Evolutionary conservation across 2,329 filamentous ascomycete species (phyloP).

Genomic region (Paramyrothecium sp.): DNA sequence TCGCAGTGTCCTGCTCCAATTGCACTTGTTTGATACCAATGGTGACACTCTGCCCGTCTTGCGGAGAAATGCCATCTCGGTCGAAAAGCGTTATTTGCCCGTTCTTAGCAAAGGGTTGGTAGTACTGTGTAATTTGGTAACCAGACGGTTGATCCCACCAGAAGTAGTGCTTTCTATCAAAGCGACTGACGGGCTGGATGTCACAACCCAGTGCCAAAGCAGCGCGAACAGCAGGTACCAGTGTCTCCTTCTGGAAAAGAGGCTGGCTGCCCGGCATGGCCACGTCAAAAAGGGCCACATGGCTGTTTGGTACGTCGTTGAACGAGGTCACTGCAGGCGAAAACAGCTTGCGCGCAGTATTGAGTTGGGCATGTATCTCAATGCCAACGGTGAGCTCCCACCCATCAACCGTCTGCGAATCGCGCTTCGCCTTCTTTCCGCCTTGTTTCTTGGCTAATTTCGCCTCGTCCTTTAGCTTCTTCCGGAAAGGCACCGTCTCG

Average conservation of each 20-base stretch:
- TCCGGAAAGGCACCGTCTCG: constrained; percentile 56
- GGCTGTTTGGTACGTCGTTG: constrained; percentile 74
- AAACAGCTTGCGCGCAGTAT: constrained; percentile 86
- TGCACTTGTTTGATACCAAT: constrained; percentile 92
- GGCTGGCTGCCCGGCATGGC: constrained; percentile 90
- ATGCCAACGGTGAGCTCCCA: constrained; percentile 97
- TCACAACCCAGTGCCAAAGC: constrained; percentile 81
- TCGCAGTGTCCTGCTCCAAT: constrained; percentile 97
- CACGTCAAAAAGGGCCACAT: constrained; percentile 84
- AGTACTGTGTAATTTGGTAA: constrained; percentile 98
- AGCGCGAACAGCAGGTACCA: constrained; percentile 87
- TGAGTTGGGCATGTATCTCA: constrained; percentile 95
- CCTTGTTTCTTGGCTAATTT: constrained; percentile 69
- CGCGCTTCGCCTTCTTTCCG: constrained; percentile 43
- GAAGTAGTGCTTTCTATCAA: constrained; percentile 98
- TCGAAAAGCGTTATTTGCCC: constrained; percentile 69
- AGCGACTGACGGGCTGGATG: constrained; percentile 74
- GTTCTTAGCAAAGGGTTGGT: constrained; percentile 67
- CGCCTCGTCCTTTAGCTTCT: constrained; percentile 68
- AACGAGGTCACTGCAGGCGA: constrained; percentile 67
- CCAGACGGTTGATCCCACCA: constrained; percentile 97
- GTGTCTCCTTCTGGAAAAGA: constrained; percentile 74
- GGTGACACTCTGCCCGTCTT: constrained; percentile 67
- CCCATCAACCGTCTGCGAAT: constrained; percentile 54
- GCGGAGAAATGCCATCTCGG: constrained; percentile 75